These are phyloP conservation scores for Gentiana dahurica DNA, from an alignment of 257 asterid genomes.

Conservation along the genomic window DNA sequence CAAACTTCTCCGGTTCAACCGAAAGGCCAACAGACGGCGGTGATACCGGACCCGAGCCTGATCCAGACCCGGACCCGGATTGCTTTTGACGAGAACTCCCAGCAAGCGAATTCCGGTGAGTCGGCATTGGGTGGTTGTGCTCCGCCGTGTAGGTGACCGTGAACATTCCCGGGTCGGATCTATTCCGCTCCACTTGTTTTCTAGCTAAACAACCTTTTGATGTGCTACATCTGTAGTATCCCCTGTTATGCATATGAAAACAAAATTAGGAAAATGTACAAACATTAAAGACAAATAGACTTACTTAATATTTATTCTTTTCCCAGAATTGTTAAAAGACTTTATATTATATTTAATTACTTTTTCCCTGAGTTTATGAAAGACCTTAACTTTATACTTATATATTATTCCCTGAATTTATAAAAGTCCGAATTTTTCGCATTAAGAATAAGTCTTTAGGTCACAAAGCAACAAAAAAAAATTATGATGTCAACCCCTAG, in stretches of 20 bases:
- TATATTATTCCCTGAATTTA: too few species aligned
- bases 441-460: too few species aligned
- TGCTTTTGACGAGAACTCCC: constrained; percentile 72
- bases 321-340: not conserved
- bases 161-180: constrained; percentile 90
- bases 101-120: constrained; percentile 88
- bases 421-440: too few species aligned
- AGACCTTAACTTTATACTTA: too few species aligned
- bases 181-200: constrained; percentile 91
- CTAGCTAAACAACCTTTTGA: constrained; percentile 87
- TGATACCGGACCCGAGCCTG: constrained; percentile 33
- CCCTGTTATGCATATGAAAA: constrained; percentile 34
- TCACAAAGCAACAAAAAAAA: too few species aligned
- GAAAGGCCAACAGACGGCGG: constrained; percentile 29
- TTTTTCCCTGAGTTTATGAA: too few species aligned
- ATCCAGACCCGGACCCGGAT: constrained; percentile 25
- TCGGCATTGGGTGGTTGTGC: constrained; percentile 91
- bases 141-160: constrained; percentile 83
- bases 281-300: not conserved
- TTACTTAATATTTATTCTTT: not conserved
- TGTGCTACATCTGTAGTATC: constrained; percentile 93
- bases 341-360: too few species aligned
- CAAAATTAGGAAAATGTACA: constrained; percentile 2
- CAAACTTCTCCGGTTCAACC: constrained; percentile 38
- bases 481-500: too few species aligned